Conservation (phyloP, 148 eudicot genomes). For the Rhododendron simsii region DNA sequence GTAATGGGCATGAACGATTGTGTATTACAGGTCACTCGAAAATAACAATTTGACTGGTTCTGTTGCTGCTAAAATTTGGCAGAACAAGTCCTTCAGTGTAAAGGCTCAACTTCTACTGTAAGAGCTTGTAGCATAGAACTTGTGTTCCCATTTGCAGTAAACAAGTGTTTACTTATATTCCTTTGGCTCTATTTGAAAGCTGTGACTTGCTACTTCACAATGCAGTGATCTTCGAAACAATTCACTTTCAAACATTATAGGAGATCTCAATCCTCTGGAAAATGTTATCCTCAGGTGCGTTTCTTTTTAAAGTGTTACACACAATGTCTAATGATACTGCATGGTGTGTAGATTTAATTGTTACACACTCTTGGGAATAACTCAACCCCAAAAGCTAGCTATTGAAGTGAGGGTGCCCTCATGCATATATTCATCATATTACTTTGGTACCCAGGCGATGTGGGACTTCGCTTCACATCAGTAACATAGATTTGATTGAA, state of each 20-base stretch:
- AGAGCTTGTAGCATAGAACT: slow-evolving; percentile 23
- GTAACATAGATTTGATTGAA: neutral
- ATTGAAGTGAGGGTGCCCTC: neutral
- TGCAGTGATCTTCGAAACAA: slow-evolving; percentile 82
- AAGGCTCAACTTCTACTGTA: slow-evolving; percentile 58
- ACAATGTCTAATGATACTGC: neutral
- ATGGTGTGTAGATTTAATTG: neutral
- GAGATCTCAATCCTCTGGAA: slow-evolving; percentile 49
- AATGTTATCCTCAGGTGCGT: slow-evolving; percentile 67
- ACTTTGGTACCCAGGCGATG: neutral
- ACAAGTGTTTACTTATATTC: neutral
- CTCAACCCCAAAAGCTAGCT: neutral
- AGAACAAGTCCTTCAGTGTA: slow-evolving; percentile 36
- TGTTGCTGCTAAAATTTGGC: slow-evolving; percentile 66
- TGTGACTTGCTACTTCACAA: slow-evolving; percentile 13
- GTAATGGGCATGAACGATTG: slow-evolving; percentile 3
- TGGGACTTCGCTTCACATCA: neutral
- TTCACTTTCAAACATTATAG: slow-evolving; percentile 46
- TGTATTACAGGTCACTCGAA: slow-evolving; percentile 47
- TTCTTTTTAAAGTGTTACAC: neutral
- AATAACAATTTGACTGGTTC: slow-evolving; percentile 64
- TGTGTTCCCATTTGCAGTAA: neutral
- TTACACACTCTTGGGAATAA: neutral
- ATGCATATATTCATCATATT: neutral
- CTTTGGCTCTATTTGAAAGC: slow-evolving; percentile 1